These are phyloP conservation scores for Hyphopichia burtonii DNA, from an alignment of 1,139 yeast species.

Conservation along the genomic window DNA sequence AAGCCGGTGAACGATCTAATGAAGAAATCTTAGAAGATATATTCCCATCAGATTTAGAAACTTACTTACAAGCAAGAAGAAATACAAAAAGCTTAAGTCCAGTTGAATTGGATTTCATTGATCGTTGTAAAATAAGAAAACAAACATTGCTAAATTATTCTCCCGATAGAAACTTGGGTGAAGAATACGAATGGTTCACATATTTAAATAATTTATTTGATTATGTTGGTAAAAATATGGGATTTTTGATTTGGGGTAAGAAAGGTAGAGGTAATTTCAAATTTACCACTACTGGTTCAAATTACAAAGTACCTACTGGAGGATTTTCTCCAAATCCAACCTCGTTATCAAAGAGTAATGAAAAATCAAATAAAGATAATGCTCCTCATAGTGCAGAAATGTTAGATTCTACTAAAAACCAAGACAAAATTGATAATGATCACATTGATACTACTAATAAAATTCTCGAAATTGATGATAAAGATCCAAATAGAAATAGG, in stretches of 20 bases:
- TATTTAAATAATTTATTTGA: conserved; percentile 66
- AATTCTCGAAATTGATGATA: not conserved
- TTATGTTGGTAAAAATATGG: conserved; percentile 74
- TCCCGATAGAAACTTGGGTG: conserved; percentile 42
- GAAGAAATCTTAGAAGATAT: conserved; percentile 73
- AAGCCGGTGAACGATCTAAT: conserved; percentile 66
- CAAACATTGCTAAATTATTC: conserved; percentile 54
- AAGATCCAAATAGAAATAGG: conserved; percentile 8
- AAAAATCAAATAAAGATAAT: conserved; percentile 4
- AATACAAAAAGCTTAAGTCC: conserved; percentile 49
- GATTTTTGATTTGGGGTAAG: conserved; percentile 69
- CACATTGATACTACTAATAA: conserved; percentile 5
- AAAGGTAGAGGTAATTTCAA: conserved; percentile 34
- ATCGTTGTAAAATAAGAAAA: conserved; percentile 67
- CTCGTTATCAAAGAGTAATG: not conserved
- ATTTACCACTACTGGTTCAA: conserved; percentile 4
- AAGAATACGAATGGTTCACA: conserved; percentile 33
- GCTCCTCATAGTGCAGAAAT: conserved; percentile 30
- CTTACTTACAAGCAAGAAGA: conserved; percentile 26
- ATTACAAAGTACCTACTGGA: not conserved
- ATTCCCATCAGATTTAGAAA: conserved; percentile 67
- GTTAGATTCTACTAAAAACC: conserved; percentile 6
- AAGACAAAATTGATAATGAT: not conserved
- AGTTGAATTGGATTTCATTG: conserved; percentile 68
- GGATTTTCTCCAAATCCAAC: conserved; percentile 2